Evolutionary conservation across 169 alveolate genomes (phyloP), one percentile per base, ranked within the genome.

Genomic region (Cystoisospora suis): DNA sequence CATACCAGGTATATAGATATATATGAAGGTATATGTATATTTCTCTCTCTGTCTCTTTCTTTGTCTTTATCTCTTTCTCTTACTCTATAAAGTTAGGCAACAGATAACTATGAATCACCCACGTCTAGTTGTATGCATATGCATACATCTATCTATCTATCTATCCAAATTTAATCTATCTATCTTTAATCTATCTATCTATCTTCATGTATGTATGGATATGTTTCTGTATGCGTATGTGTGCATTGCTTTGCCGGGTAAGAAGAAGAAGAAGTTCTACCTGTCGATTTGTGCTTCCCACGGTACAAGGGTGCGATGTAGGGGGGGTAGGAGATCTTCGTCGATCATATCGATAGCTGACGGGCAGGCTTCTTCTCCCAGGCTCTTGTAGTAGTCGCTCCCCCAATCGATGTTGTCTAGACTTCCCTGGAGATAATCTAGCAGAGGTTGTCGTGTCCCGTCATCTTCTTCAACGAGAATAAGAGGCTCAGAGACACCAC

Each of bases 221-320:
- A 15, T 53, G 23, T 53, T 15, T 23, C 65, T 23, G 23, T 53
- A 53, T 23, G 23, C 65, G 23, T 53, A 53, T 23, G 65, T 53
- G 65, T 15, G 65, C 12, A 53, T 53, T 15, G 29, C 23, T 15
- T 53, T 23, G 29, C 65, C 23, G 29, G 65, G 12, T n/a, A n/a
- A n/a, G n/a, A n/a, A n/a, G n/a, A n/a, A 23, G 12, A 23, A 53
- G 65, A 53, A 15, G 29, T 12, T 12, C 65, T 72, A 34, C 83
- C 58, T 7, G 53, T 40, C 56, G 42, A 72, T 29, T 27, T 72
- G 36, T 3, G 83, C 83, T 72, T 38, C 83, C 83, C 83, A 72
- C 29, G 56, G 56, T 40, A 72, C 32, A n/a, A 38, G 32, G 23
- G 83, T 72, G 42, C 32, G 34, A 0, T 72, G 32, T 29, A 72